phyloP scores from a whole-genome alignment of 257 asterid genomes.

The Solanum clarkiae region DNA sequence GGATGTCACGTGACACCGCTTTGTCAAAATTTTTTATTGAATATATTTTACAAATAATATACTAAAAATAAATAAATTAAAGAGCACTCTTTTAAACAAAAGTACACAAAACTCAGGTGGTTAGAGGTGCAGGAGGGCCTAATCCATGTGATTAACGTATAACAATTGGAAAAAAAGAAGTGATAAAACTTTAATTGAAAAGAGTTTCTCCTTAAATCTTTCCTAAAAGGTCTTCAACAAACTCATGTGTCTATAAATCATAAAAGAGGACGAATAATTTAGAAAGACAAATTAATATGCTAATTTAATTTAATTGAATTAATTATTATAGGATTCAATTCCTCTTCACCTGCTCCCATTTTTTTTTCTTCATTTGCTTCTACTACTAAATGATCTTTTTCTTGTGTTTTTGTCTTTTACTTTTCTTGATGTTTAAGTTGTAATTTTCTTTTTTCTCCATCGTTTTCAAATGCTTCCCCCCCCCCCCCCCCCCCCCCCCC shows the following conservation, averaged over 20 bases:
- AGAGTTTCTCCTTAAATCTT: neutral
- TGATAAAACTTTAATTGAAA: neutral
- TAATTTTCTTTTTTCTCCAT: neutral
- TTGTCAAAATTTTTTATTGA: too few species aligned
- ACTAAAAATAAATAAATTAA: too few species aligned
- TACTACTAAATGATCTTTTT: neutral
- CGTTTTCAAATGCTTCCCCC: neutral
- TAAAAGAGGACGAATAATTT: neutral
- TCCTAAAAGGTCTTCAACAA: neutral
- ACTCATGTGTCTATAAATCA: neutral
- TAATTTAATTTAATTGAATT: too few species aligned
- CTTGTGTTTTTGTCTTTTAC: neutral
- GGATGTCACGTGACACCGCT: too few species aligned
- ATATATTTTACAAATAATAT: too few species aligned
- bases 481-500: too few species aligned
- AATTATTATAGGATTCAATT: neutral
- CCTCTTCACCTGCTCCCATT: neutral
- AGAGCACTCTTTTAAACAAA: too few species aligned
- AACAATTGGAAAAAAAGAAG: neutral
- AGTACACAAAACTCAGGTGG: too few species aligned
- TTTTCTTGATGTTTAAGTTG: neutral
- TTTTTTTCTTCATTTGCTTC: neutral
- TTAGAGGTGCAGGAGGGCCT: too few species aligned
- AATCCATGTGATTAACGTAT: too few species aligned
- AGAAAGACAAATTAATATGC: neutral